Base-by-base conservation (phyloP, 352 stramenopile genomes). In the Phytophthora sansomeana region DNA sequence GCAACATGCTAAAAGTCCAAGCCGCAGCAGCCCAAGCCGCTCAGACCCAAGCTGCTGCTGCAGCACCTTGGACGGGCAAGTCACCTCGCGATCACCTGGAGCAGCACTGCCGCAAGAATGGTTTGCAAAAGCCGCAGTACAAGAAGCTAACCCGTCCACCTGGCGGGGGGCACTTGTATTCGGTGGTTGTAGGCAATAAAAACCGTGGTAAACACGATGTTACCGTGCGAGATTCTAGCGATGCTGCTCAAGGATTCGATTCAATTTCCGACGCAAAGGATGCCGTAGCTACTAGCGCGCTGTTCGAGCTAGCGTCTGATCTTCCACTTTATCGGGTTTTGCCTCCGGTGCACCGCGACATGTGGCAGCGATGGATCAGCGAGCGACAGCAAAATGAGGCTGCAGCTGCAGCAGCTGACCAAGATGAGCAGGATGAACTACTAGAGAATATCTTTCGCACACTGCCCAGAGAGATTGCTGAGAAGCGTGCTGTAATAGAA, bases 251-350 rank as follows among this genome's bases (percentile, higher is more conserved):
- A 29, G 81, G 79, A 6, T 92, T 90, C 58, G 47, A 75, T 19
- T 81, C 85, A 9, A 90, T 90, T 46, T 80, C 88, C 21, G 79
- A 90, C 26, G 83, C 85, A 4, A 95, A 94, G 47, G 86, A 94
- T 62, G 67, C 75, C 0, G 72, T 98, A 6, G 80, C 93, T 30
- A 95, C 87, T 10, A 80, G 87, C 30, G 90, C 89, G 9, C 69
- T 98, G n/a, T 98, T 97, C 74, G 76, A 81, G 36, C 77, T 98
- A 35, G 83, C 84, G 42, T 81, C 91, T 0, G 78, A 90, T 13
- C 67, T 98, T 28, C 91, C 89, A 26, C 68, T 98, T 2, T 96
- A 98, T 70, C 83, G 81, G 13, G 78, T 98, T 43, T 78, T 98
- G 28, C 93, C 93, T 2, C 90, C 89, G 3, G n/a, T 75, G 16